Percentiles rank a stretch among this genome's conserved stretches.
Conservation (phyloP, 345 rosid genomes). For the Lumnitzera racemosa region DNA sequence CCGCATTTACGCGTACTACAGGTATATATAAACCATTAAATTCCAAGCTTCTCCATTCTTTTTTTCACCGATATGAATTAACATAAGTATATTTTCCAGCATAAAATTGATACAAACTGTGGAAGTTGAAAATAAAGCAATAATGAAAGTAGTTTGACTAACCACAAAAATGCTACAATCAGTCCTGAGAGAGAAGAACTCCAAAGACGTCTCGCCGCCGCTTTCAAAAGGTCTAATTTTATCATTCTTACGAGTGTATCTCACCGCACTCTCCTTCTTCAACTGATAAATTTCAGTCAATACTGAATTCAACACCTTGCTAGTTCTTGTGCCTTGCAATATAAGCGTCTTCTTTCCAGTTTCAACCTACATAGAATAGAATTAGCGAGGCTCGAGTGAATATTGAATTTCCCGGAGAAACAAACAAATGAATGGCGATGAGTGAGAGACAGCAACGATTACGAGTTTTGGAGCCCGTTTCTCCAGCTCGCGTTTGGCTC, state of each 20-base stretch:
- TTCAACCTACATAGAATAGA: conserved; percentile 48
- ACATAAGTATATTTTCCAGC: not conserved
- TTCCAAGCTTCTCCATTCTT: not conserved
- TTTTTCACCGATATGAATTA: not conserved
- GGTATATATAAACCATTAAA: no score
- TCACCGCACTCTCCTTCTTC: conserved; percentile 65
- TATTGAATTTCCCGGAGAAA: no score
- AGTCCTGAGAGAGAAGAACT: conserved; percentile 84
- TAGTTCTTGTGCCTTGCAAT: conserved; percentile 86
- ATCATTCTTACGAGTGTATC: conserved; percentile 83
- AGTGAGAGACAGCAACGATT: conserved; percentile 8
- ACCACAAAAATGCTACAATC: conserved; percentile 94
- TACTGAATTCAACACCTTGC: conserved; percentile 54
- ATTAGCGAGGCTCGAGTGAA: not conserved
- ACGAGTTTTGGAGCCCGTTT: conserved; percentile 83
- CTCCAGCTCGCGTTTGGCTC: conserved; percentile 56
- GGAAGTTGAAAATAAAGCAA: not conserved
- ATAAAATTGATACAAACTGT: not conserved
- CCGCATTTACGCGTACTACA: not conserved
- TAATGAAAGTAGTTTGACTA: conserved; percentile 11
- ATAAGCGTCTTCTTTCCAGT: conserved; percentile 89
- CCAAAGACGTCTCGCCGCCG: conserved; percentile 89
- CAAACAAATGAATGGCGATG: not conserved
- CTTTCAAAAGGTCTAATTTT: conserved; percentile 88
- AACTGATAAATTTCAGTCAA: conserved; percentile 61